phyloP scores from a whole-genome alignment of 371 early-diverging fungal genomes.

The Mucor racemosus region DNA sequence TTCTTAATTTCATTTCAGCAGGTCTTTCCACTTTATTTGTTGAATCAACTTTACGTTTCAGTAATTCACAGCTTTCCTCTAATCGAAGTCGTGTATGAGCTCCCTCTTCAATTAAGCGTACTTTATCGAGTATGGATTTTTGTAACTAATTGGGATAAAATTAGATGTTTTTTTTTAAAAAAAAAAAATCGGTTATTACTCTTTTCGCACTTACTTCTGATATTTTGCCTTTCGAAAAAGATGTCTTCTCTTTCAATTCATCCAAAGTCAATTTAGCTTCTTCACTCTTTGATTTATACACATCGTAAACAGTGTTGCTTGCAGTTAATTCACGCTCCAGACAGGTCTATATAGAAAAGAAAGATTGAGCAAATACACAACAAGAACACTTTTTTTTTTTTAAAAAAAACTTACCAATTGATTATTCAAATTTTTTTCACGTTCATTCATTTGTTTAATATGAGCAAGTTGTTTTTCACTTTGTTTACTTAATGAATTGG shows the following conservation, averaged over 20 bases:
- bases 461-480: slow-evolving; percentile 51
- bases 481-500: slow-evolving; percentile 35
- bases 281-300: slow-evolving; percentile 52
- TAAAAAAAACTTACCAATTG: slow-evolving; percentile 39
- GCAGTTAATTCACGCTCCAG: slow-evolving; percentile 29
- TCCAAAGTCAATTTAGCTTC: slow-evolving; percentile 48
- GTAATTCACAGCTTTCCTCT: slow-evolving; percentile 60
- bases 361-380: neutral
- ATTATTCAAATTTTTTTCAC: slow-evolving; percentile 32
- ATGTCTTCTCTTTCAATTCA: slow-evolving; percentile 49
- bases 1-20: slow-evolving; percentile 38
- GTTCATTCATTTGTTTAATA: slow-evolving; percentile 45
- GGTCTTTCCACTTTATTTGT: slow-evolving; percentile 43
- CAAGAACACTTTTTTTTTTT: no score
- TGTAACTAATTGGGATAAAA: slow-evolving; percentile 41
- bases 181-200: no score
- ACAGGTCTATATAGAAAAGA: slow-evolving; percentile 21
- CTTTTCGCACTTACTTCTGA: slow-evolving; percentile 16
- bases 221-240: slow-evolving; percentile 29
- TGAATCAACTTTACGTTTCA: slow-evolving; percentile 53
- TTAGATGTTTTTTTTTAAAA: no score
- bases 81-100: slow-evolving; percentile 54
- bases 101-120: slow-evolving; percentile 62
- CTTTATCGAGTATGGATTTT: slow-evolving; percentile 61
- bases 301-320: slow-evolving; percentile 54